Evolutionary conservation across 2,329 filamentous ascomycete genomes (phyloP).

Genomic region (Alternaria arbusti): DNA sequence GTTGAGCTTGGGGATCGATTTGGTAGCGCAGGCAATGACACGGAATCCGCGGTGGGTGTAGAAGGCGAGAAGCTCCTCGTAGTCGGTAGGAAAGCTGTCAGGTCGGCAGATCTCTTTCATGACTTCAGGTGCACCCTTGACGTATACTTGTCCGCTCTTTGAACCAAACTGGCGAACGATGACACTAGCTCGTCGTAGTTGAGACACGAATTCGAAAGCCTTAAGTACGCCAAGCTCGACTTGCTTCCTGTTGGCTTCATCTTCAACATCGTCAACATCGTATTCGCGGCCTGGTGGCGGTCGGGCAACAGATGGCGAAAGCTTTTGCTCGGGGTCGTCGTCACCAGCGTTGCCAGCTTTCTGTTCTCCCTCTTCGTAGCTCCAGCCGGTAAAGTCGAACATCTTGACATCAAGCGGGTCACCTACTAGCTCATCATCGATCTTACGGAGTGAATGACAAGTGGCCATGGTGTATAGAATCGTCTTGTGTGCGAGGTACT

Average conservation of each 20-base stretch:
- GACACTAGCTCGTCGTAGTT: constrained; percentile 89
- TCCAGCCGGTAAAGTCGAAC: constrained; percentile 96
- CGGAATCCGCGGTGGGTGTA: constrained; percentile 97
- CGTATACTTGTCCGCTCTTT: constrained; percentile 83
- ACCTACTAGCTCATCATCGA: constrained; percentile 88
- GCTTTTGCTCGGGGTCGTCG: constrained; percentile 78
- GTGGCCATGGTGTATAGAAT: constrained; percentile 96
- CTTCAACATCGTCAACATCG: constrained; percentile 59
- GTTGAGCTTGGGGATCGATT: constrained; percentile 83
- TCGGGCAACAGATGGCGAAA: constrained; percentile 87
- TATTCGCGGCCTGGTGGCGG: constrained; percentile 71
- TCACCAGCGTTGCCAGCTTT: constrained; percentile 64
- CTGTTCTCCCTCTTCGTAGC: constrained; percentile 86
- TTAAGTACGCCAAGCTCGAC: constrained; percentile 91
- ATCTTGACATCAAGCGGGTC: constrained; percentile 97
- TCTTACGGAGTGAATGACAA: constrained; percentile 86
- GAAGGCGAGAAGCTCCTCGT: constrained; percentile 84
- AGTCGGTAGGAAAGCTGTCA: constrained; percentile 85
- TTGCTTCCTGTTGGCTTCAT: constrained; percentile 56
- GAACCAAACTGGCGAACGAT: constrained; percentile 88
- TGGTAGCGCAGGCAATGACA: constrained; percentile 93
- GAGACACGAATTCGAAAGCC: constrained; percentile 92
- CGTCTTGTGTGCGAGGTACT: constrained; percentile 69
- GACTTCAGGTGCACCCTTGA: constrained; percentile 95
- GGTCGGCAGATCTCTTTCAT: constrained; percentile 91